A percentile compares a stretch with the other conserved stretches of the same genome.
Conservation (phyloP, 2,329 filamentous ascomycete genomes). For the Beauveria caledonica region DNA sequence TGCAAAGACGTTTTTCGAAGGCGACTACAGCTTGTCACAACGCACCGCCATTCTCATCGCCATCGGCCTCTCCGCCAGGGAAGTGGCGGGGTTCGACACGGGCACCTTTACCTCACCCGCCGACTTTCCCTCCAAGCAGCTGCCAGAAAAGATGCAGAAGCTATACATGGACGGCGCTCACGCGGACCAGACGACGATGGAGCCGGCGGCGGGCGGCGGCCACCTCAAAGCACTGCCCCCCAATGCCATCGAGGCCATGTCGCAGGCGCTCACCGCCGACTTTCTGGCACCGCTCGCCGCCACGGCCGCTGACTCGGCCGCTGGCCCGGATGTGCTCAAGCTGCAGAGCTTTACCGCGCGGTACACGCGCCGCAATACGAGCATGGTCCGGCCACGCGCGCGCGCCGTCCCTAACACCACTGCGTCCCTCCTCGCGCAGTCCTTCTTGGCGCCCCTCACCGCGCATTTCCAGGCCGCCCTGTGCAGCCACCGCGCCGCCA, state of each 20-base stretch:
- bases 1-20: constrained; percentile 76
- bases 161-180: constrained; percentile 47
- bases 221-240: constrained; percentile 42
- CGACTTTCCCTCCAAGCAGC: constrained; percentile 70
- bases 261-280: constrained; percentile 56
- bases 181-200: constrained; percentile 15
- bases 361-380: constrained; percentile 25
- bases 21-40: constrained; percentile 83
- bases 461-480: constrained; percentile 67
- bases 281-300: constrained; percentile 79
- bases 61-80: constrained; percentile 72
- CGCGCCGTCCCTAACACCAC: constrained; percentile 67
- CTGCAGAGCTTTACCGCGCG: constrained; percentile 75
- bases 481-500: constrained; percentile 24
- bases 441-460: constrained; percentile 81
- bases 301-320: constrained; percentile 67
- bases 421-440: constrained; percentile 62
- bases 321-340: constrained; percentile 79
- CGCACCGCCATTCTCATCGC: constrained; percentile 74
- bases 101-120: constrained; percentile 41
- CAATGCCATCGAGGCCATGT: constrained; percentile 60
- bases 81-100: constrained; percentile 69
- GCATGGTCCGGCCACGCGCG: constrained; percentile 29
- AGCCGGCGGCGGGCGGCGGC: constrained; percentile 20
- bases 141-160: constrained; percentile 66